These are phyloP conservation scores for Sambucus nigra DNA, from an alignment of 129 eudicot genomes.

Conservation along the genomic window DNA sequence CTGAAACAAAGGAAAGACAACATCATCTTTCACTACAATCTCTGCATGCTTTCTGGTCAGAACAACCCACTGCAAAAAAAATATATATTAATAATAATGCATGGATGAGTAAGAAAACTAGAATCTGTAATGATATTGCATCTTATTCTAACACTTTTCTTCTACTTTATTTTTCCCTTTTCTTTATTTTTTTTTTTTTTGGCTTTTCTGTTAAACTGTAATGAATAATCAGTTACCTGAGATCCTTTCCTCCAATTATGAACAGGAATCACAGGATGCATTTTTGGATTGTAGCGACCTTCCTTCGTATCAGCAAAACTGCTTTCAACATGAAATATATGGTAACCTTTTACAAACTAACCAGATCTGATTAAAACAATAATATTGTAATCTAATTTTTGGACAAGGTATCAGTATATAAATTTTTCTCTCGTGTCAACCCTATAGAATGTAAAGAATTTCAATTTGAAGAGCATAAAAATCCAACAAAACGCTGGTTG, in stretches of 20 bases:
- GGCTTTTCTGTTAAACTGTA: background rate
- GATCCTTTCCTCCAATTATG: slow-evolving; percentile 95
- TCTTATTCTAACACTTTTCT: background rate
- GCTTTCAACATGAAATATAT: slow-evolving; percentile 7
- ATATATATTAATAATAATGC: slow-evolving; percentile 1
- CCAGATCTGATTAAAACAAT: background rate
- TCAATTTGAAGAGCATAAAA: background rate
- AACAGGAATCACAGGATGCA: slow-evolving; percentile 79
- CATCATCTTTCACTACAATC: slow-evolving; percentile 51
- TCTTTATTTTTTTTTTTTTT: background rate
- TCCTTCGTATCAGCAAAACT: slow-evolving; percentile 93
- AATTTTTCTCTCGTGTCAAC: background rate
- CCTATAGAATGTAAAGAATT: background rate
- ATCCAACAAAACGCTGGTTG: background rate
- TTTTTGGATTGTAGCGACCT: slow-evolving; percentile 92
- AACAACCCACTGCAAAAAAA: slow-evolving; percentile 76
- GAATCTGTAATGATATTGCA: background rate
- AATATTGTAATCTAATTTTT: too few relatives aligned
- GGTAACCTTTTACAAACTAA: slow-evolving; percentile 1
- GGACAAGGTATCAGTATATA: background rate
- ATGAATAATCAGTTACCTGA: slow-evolving; percentile 43
- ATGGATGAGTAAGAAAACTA: slow-evolving; percentile 7
- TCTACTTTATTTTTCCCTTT: background rate
- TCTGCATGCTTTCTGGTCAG: slow-evolving; percentile 82
- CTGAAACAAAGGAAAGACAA: slow-evolving; percentile 78